Conservation (phyloP, 306 rosid genomes). For the Dicorynia guianensis region DNA sequence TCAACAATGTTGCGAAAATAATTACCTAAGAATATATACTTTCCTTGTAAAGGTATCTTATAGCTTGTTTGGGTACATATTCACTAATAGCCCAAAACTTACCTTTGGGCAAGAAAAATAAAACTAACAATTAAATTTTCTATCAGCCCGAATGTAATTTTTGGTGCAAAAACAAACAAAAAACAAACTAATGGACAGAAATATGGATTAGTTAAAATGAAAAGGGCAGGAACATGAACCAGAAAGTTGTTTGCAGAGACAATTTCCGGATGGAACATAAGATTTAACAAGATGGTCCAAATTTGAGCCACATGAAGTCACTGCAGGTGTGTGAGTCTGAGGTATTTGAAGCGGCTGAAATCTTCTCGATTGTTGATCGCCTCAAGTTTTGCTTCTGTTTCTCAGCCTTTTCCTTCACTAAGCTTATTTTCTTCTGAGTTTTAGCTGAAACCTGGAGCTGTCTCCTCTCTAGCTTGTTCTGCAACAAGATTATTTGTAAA, state of each 20-base stretch:
- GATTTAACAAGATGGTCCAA: constrained; percentile 32
- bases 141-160: too few relatives aligned
- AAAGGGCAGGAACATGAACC: too few relatives aligned
- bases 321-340: constrained; percentile 26
- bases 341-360: constrained; percentile 45
- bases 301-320: constrained; percentile 33
- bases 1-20: too few relatives aligned
- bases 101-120: too few relatives aligned
- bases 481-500: constrained; percentile 15
- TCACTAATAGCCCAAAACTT: too few relatives aligned
- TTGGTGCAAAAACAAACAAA: too few relatives aligned
- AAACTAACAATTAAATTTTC: too few relatives aligned
- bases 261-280: not conserved
- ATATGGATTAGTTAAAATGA: too few relatives aligned
- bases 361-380: constrained; percentile 48
- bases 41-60: too few relatives aligned
- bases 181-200: too few relatives aligned
- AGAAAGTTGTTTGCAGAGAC: not conserved
- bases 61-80: too few relatives aligned
- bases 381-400: constrained; percentile 57
- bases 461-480: constrained; percentile 65
- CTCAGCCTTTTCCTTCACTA: constrained; percentile 63
- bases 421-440: constrained; percentile 51
- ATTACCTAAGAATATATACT: too few relatives aligned
- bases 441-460: constrained; percentile 48